Evolutionary conservation across 257 asterid genomes (phyloP).

Genomic region (Knoxia roxburghii): DNA sequence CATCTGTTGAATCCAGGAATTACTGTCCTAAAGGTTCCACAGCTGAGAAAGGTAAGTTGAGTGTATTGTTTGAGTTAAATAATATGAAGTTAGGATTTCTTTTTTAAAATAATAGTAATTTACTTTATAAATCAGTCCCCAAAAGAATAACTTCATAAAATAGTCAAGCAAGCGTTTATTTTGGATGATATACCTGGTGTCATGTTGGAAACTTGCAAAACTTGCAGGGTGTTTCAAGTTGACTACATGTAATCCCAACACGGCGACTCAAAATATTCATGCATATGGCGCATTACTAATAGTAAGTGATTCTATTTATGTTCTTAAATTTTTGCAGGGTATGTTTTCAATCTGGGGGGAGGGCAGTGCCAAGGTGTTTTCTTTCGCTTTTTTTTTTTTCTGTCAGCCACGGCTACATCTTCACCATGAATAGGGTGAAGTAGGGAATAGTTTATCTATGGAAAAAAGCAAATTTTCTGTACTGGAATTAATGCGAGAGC

Average conservation of each 20-base stretch:
- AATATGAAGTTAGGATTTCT: no score
- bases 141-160: neutral
- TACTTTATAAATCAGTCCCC: no score
- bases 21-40: conserved; percentile 43
- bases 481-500: neutral
- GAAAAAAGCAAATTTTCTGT: neutral
- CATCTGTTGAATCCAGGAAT: conserved; percentile 28
- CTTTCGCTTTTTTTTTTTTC: neutral
- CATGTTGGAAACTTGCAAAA: neutral
- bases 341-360: neutral
- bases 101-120: neutral
- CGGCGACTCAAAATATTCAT: conserved; percentile 70
- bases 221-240: conserved; percentile 63
- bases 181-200: neutral
- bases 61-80: conserved; percentile 6
- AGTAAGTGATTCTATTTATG: conserved; percentile 38
- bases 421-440: neutral
- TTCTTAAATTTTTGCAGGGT: neutral
- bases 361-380: neutral
- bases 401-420: neutral
- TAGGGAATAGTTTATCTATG: neutral
- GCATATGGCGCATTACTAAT: conserved; percentile 77
- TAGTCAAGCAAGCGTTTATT: neutral
- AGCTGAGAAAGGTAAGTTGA: conserved; percentile 36
- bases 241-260: conserved; percentile 55